Conservation (phyloP, 2,329 filamentous ascomycete genomes). For the Ophiostoma sp. region DNA sequence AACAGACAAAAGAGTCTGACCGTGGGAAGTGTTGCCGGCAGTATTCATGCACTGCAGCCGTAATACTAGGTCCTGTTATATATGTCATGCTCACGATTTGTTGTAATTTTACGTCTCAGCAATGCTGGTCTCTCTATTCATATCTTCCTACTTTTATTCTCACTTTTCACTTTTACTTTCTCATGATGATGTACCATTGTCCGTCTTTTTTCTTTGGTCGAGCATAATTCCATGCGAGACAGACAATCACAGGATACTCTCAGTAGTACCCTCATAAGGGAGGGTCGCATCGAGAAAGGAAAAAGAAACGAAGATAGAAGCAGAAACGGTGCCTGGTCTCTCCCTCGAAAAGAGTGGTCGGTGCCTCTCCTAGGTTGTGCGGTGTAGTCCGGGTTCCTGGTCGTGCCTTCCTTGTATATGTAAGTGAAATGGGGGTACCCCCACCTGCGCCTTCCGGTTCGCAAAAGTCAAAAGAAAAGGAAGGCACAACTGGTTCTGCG, state of each 20-base stretch:
- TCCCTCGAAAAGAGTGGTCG: neutral
- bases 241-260: neutral
- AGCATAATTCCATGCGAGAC: constrained; percentile 16
- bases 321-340: neutral
- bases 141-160: neutral
- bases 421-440: neutral
- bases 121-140: neutral
- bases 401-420: neutral
- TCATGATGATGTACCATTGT: neutral
- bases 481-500: neutral
- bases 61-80: neutral
- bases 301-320: constrained; percentile 10
- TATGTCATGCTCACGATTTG: neutral
- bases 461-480: neutral
- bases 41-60: neutral
- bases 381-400: neutral
- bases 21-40: neutral
- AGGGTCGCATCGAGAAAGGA: neutral
- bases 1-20: neutral
- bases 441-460: constrained; percentile 8
- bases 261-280: neutral
- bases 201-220: neutral
- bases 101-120: neutral
- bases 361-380: neutral
- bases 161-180: neutral